Base-by-base conservation (phyloP, 2,329 filamentous ascomycete genomes). In the Plenodomus tracheiphilus region DNA sequence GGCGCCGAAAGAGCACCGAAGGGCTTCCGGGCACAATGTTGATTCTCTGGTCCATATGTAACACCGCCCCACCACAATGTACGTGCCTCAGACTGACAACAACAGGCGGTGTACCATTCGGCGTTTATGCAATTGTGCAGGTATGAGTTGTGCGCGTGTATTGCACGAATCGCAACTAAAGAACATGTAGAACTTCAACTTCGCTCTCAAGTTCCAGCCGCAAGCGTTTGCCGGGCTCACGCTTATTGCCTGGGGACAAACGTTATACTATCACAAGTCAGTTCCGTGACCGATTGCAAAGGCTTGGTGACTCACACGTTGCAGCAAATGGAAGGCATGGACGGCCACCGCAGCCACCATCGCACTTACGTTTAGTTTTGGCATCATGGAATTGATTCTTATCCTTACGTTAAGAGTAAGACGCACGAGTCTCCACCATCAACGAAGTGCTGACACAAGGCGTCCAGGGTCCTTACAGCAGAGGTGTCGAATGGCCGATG, bases 1-100 rank as follows among this genome's bases (percentile, higher is more conserved):
- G 81, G 78, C 74, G 76, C 17, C 77, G 73, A 11, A 85, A 86
- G 62, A 79, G 77, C 51, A 86, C 83, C 0, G 82, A 85, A 34
- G 84, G 84, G 2, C 69, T 86, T 2, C 84, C 84, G 0, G 77
- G 75, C 0, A 59, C 69, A 17, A 86, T 86, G 83, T 80, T 86
- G 74, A 81, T 86, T 53, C 66, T 86, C 1, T 87, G 84, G 83
- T 82, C 80, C n/a, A 62, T 77, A 25, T 83, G 82, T 78, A 65
- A 55, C 44, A 41, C 40, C 17, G 36, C 16, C 40, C 32, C 11
- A n/a, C 5, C 2, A 4, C 9, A 4, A 5, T 25, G 6, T 4
- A 17, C 21, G 5, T 15, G 22, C 11, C n/a, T 22, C 15, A 28
- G 22, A 25, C 49, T 55, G 18, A 55, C 39, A n/a, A 28, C 15